Base-by-base conservation (phyloP, 768 basidiomycete genomes). In the Leccinum arenicola region DNA sequence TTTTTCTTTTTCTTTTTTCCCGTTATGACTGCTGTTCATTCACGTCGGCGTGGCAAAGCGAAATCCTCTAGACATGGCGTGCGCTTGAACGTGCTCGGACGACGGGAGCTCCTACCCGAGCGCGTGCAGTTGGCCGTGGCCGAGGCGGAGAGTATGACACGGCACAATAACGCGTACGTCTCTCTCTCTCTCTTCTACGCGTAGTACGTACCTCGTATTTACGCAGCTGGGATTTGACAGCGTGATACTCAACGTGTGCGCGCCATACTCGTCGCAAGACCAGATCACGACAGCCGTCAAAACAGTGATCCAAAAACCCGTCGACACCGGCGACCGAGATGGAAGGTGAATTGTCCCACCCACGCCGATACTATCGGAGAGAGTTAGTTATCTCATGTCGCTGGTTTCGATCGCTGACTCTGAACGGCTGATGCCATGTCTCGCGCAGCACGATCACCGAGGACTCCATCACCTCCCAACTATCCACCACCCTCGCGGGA, bases 201-300 rank as follows among this genome's bases (percentile, higher is more conserved):
- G 43, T 43, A 19, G 27, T 27, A 27, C 27, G 27, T 27, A 27
- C n/a, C 17, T 21, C 6, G 43, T 35, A 55, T 54, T 58, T 21
- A 52, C n/a, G 43, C 35, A 49, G 15, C 21, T 23, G n/a, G 1
- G n/a, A 25, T 11, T 10, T 7, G 10, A 17, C 56, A 98, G 95
- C 33, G 86, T 91, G 1, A 88, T 95, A 27, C 79, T 98, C 36
- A 98, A 98, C 68, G 77, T 98, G 5, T 93, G 91, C 74, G 93
- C 95, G 80, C 88, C 96, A 0, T 99, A 98, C 68, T 81, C 93
- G 5, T 90, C 95, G 2, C 83, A 89, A 29, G 92, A 99, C 68
- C 96, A 99, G 73, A 95, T 98, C 12, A 82, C 91, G 3, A 83
- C 84, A 0, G 91, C 96, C 0, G 82, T 98, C 12, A 56, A 73